phyloP scores from a whole-genome alignment of 2,329 filamentous ascomycete genomes.

The Hymenoscyphus salicellus region DNA sequence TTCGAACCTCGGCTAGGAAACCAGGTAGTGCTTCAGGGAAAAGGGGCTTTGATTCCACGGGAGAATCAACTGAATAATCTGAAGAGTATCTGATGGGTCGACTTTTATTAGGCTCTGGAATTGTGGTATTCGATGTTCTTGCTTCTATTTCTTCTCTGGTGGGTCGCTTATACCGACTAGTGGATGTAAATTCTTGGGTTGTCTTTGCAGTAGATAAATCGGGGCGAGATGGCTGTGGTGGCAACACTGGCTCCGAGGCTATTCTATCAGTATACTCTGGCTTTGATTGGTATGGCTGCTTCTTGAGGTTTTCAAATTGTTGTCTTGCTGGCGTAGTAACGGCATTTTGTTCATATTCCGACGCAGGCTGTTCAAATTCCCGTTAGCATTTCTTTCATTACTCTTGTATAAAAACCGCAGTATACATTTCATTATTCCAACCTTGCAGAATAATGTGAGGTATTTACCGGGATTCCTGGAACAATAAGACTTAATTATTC shows the following conservation, averaged over 20 bases:
- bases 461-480: no score
- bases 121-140: background rate
- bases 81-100: background rate
- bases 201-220: background rate
- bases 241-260: background rate
- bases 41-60: background rate
- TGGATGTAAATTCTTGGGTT: background rate
- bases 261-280: background rate
- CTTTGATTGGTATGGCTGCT: background rate
- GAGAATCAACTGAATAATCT: background rate
- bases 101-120: background rate
- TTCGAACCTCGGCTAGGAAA: background rate
- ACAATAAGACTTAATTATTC: no score
- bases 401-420: background rate
- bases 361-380: background rate
- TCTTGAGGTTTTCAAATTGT: background rate
- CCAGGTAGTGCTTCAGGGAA: background rate
- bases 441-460: no score
- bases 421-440: background rate
- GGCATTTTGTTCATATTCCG: no score
- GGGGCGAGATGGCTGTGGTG: background rate
- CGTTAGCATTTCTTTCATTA: background rate
- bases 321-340: background rate
- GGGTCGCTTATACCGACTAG: background rate
- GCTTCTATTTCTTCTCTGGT: conserved; percentile 1